Base-by-base conservation (phyloP, 768 basidiomycete genomes). In the Coprinopsis marcescibilis region DNA sequence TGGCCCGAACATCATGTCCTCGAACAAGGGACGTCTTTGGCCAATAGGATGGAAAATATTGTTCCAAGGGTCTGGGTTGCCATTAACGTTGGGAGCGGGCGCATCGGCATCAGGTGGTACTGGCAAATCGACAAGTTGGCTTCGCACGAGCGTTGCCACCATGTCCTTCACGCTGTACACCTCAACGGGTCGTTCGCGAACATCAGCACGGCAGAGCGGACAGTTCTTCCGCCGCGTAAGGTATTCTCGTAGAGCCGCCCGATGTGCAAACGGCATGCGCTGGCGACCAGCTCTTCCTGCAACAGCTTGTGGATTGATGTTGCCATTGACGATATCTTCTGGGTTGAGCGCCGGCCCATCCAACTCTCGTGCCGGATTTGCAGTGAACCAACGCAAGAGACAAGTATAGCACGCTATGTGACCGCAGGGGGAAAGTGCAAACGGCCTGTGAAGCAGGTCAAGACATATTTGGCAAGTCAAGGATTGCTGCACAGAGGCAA, bases 401-500 rank as follows among this genome's bases (percentile, higher is more conserved):
- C 88, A 89, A 13, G 63, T 58, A 49, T 88, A 76, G 55, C 86
- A 89, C 2, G 78, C 77, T 39, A 85, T 67, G 51, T 88, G 85
- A 3, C 87, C 86, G 48, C 86, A 89, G 1, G 86, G 85, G 0
- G 83, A 73, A 15, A 88, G 76, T 0, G 85, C 80, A 52, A 78
- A 89, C 0, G 88, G 86, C 52, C 76, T 78, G 60, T 83, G 70
- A 60, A 90, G 70, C 19, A 85, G 66, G 54, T 88, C 85, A 21
- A 89, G 68, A 57, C 88, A 90, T 51, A 90, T 82, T 60, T 89
- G 84, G 50, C 88, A 90, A 11, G 78, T 84, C 20, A 87, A 61
- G 0, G 81, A 73, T 51, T 83, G 79, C 7, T 80, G 77, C 34
- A 86, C n/a, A 10, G 40, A n/a, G 5, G 19, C 20, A 2, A 49